These are phyloP conservation scores for Pleoardoris graminearum DNA, from an alignment of 2,329 filamentous ascomycete species.

Conservation along the genomic window DNA sequence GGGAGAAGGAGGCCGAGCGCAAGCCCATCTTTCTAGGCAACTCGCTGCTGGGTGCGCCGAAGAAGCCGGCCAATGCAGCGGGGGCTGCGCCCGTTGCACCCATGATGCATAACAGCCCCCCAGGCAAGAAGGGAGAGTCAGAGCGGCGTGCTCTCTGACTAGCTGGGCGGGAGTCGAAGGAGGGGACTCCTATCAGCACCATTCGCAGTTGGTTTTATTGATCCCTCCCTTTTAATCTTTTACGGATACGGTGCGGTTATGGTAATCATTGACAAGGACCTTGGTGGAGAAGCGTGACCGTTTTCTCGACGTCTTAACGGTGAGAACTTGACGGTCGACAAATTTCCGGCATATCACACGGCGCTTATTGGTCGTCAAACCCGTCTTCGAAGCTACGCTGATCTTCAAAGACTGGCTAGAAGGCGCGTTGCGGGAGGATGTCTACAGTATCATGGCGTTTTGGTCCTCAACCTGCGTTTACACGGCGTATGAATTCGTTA, in stretches of 20 bases:
- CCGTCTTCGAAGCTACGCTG: no score
- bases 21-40: constrained; percentile 14
- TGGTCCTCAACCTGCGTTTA: background rate
- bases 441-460: background rate
- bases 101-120: constrained; percentile 20
- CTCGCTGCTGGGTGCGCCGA: constrained; percentile 23
- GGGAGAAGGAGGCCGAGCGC: background rate
- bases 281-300: no score
- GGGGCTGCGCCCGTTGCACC: constrained; percentile 25
- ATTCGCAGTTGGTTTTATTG: background rate
- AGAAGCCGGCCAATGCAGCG: no score
- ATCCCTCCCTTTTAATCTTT: no score
- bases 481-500: background rate
- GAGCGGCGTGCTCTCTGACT: background rate
- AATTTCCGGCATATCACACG: no score
- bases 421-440: background rate
- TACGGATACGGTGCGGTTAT: no score
- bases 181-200: background rate
- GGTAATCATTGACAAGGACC: no score
- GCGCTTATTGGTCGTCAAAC: no score
- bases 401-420: background rate
- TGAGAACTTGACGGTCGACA: no score
- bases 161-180: background rate
- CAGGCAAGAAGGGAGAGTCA: constrained; percentile 7
- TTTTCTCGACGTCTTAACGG: no score